Evolutionary conservation across 2,329 filamentous ascomycete genomes (phyloP).

Genomic region (Leptosphaerulina australis): DNA sequence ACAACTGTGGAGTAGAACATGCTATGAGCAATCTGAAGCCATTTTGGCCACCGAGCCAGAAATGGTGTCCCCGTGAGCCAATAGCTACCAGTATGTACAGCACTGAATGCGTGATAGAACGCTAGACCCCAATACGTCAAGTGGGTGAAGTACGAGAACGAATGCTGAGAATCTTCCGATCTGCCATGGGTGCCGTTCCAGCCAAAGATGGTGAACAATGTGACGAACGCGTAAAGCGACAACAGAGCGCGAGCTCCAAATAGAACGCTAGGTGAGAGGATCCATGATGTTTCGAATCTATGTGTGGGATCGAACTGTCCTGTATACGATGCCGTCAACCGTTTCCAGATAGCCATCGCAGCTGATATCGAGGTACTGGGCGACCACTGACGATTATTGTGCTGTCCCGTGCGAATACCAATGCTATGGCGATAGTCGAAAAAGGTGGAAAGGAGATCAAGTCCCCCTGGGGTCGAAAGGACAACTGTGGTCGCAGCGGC

Average conservation of each 20-base stretch:
- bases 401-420: background rate
- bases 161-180: conserved; percentile 53
- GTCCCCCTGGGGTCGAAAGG: conserved; percentile 5
- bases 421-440: background rate
- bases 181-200: conserved; percentile 65
- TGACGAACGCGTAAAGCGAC: conserved; percentile 70
- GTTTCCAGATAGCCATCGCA: conserved; percentile 36
- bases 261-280: conserved; percentile 70
- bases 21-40: conserved; percentile 48
- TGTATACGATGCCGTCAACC: conserved; percentile 34
- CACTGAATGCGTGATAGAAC: conserved; percentile 75
- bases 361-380: conserved; percentile 14
- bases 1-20: conserved; percentile 53
- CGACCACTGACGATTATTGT: conserved; percentile 5
- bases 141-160: conserved; percentile 83
- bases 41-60: conserved; percentile 47
- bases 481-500: conserved; percentile 9
- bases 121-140: conserved; percentile 82
- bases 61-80: conserved; percentile 47
- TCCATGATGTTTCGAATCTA: conserved; percentile 81
- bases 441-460: background rate
- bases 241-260: conserved; percentile 61
- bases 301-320: conserved; percentile 56
- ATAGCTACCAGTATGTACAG: conserved; percentile 73
- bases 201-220: conserved; percentile 71